Evolutionary conservation across 129 eudicot species (phyloP), one percentile per base, ranked within the genome.

Genomic region (Ambrosia trifida): DNA sequence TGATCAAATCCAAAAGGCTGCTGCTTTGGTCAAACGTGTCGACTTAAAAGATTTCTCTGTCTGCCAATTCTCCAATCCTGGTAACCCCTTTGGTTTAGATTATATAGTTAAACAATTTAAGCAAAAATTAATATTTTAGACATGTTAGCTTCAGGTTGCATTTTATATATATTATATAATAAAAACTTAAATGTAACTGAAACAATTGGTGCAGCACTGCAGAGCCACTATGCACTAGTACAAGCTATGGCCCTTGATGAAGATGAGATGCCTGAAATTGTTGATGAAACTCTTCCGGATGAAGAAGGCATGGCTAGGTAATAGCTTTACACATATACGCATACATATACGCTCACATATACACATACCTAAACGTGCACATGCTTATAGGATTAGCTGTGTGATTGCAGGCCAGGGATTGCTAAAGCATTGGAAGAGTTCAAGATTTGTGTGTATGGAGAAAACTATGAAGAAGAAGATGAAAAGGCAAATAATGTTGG

Each of bases 161-260:
- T 71, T 9, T 54, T 41, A 4, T 11, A 59, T 47, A 33, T 13
- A 11, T 6, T 57, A 6, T 19, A 19, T 13, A 56, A 4, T 57
- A 57, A 57, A 57, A 57, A 4, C 16, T 10, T 11, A 57, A 57
- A 57, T 28, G 41, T 31, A 59, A 13, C 5, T 4, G 30, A 24
- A 52, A 35, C 46, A 7, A 9, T 38, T 64, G 61, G 19, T 87
- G 69, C 87, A 94, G 99, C 96, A 70, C 69, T 94, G 86, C 99
- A 94, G 89, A 85, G 83, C 64, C 99, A 94, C 77, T 94, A 94
- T 83, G 99, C 97, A 72, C 83, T 86, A 32, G 72, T 94, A 64
- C 99, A 94, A 75, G 99, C 99, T 65, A 79, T 94, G 65, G 99
- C 99, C 9, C 82, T 94, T 62, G 96, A 88, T 74, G 99, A 94